A percentile compares a stretch with the other conserved stretches of the same genome.
Conservation (phyloP, 805 yeast species). For the Zygosaccharomyces kombuchaensis region DNA sequence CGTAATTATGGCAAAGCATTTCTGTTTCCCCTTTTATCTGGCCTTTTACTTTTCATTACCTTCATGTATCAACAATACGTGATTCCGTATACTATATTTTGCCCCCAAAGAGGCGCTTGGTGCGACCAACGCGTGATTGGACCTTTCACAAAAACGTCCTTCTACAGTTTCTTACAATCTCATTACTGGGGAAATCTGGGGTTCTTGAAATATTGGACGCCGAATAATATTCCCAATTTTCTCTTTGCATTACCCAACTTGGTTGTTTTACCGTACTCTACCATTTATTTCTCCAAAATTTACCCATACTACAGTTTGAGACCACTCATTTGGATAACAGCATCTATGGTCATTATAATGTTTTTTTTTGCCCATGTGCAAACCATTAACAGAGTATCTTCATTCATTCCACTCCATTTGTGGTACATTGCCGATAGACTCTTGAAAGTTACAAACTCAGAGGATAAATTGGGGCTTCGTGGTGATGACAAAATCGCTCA, state of each 20-base stretch:
- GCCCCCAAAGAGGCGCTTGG: conserved; percentile 78
- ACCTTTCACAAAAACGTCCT: conserved; percentile 33
- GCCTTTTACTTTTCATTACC: conserved; percentile 46
- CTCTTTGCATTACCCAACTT: conserved; percentile 68
- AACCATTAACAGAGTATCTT: conserved; percentile 71
- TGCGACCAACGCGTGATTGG: conserved; percentile 44
- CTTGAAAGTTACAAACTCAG: conserved; percentile 18
- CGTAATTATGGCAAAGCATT: conserved; percentile 20
- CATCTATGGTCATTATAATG: conserved; percentile 46
- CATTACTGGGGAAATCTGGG: conserved; percentile 80
- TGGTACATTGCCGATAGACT: conserved; percentile 59
- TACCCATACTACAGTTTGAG: conserved; percentile 36
- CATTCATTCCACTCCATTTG: conserved; percentile 69
- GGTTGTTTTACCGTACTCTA: conserved; percentile 40
- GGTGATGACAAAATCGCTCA: conserved; percentile 32
- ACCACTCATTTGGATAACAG: conserved; percentile 43
- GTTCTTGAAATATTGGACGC: conserved; percentile 75
- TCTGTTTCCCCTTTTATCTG: conserved; percentile 46
- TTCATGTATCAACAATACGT: conserved; percentile 44
- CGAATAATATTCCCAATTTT: conserved; percentile 78
- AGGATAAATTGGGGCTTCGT: conserved; percentile 11
- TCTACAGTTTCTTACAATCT: conserved; percentile 67
- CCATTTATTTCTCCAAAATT: conserved; percentile 36
- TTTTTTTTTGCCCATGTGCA: conserved; percentile 75
- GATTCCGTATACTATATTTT: conserved; percentile 53